Percentiles rank a stretch among this genome's conserved stretches.
These are phyloP conservation scores for Blastomyces gilchristii DNA, from an alignment of 2,329 filamentous ascomycete genomes.

Conservation along the genomic window DNA sequence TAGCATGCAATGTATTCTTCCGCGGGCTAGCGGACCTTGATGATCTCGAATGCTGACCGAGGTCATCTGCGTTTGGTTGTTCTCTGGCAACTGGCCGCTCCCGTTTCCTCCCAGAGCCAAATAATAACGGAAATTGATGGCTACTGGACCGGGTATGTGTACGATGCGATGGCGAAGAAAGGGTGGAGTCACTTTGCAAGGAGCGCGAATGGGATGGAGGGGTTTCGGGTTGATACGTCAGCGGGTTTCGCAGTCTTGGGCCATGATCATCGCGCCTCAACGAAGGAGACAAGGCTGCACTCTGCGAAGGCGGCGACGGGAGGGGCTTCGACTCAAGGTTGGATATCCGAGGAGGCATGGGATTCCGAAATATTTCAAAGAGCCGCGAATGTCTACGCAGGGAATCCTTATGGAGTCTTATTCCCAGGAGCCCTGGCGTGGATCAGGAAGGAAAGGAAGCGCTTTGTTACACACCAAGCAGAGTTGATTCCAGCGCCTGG, in stretches of 20 bases:
- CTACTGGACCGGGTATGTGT: conserved; percentile 59
- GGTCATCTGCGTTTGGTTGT: background rate
- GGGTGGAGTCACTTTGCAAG: background rate
- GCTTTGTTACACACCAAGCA: background rate
- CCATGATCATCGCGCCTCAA: background rate
- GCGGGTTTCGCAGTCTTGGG: background rate
- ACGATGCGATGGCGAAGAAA: conserved; percentile 11
- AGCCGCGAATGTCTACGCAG: background rate
- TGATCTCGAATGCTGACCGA: background rate
- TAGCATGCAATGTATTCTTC: conserved; percentile 25
- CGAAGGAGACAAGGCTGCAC: background rate
- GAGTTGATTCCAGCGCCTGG: background rate
- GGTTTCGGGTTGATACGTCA: background rate
- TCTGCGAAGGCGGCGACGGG: background rate
- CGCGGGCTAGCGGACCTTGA: conserved; percentile 29
- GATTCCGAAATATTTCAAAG: background rate
- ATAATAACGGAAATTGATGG: conserved; percentile 66
- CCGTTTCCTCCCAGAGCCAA: conserved; percentile 33
- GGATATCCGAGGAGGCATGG: background rate
- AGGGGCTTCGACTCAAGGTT: conserved; percentile 1
- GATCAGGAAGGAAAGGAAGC: background rate
- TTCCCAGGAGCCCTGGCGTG: background rate
- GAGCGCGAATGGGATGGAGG: background rate
- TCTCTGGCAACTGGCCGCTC: background rate
- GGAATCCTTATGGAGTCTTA: background rate